Evolutionary conservation across 176 grass and related monocot species (phyloP), one percentile per base, ranked within the genome.

Genomic region (Carex littledalei): DNA sequence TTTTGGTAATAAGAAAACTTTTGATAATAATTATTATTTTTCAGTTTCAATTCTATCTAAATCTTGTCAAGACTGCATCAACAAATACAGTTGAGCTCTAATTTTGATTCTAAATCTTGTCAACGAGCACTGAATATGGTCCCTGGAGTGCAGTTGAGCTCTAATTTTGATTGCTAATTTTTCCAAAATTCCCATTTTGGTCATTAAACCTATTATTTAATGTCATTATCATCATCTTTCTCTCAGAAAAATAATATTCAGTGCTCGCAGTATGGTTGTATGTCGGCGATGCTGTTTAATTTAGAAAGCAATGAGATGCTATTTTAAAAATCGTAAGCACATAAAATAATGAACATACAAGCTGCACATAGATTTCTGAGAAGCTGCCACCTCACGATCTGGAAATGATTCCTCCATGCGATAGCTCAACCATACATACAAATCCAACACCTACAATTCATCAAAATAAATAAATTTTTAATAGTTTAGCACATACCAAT

Each of bases 381-480:
- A 94, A 79, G 88, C 86, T n/a, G 95, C 93, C 80, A 95, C 57
- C 76, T 92, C 92, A 84, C 76, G 88, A 59, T 98, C 95, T 88
- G 95, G 95, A 87, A 93, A 98, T 67, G 93, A 98, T 73, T 98
- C 91, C 10, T 98, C 95, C 81, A 93, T 65, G 82, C 88, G 92
- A 87, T 86, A 98, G 83, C 95, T 95, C 73, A 98, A 93, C 91
- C 95, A 98, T 76, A 95, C 95, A 93, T 98, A 98, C 34, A 98
- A 85, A 89, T 98, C 95, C 58, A 98, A 87, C 43, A 98, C 95
- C 95, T 98, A 88, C 66, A 70, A 77, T 65, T 31, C 29, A 24
- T 87, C 5, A 13, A 67, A 67, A n/a, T 31, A 20, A 49, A 57
- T 81, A 13, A n/a, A 26, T 18, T 17, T 72, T 21, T 81, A 81